Base-by-base conservation (phyloP, 768 basidiomycete species). In the Rhodotorula diobovata region DNA sequence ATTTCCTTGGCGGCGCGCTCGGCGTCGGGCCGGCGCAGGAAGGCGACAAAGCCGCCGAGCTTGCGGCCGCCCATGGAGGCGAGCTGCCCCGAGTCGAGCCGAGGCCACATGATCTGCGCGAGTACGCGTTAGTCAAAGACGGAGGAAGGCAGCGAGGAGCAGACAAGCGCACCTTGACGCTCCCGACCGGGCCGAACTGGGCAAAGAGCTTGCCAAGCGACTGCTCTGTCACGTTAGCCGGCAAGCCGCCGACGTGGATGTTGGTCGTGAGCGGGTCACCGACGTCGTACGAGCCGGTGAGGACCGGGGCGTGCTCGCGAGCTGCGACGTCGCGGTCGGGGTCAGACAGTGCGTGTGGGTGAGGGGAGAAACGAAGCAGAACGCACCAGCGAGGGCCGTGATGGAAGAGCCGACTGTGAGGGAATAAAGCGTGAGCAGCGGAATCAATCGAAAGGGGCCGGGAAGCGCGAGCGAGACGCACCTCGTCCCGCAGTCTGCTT, bases 81-180 rank as follows among this genome's bases (percentile, higher is more conserved):
- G 55, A 61, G 45, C n/a, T 63, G 61, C 16, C 57, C 57, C 30
- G 59, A 32, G n/a, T 74, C 86, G 9, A 79, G 76, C 51, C 95
- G 87, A n/a, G 94, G 95, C 93, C 93, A 98, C 94, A 98, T 97
- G 74, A 98, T 88, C 83, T 95, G 93, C 66, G 30, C 18, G n/a
- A n/a, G 34, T 20, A 54, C 37, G 39, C 66, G 48, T 12, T 2
- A n/a, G 25, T 1, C 16, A 10, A 2, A 34, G 64, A 15, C 53
- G 4, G 30, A 14, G 25, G 34, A 25, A 28, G 56, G 25, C 7
- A 37, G 14, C 8, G 25, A 0, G 46, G 23, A 61, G 20, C 18
- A 25, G 41, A 2, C n/a, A 23, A 35, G 23, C 64, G 50, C 30
- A 76, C 72, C 68, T 83, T 83, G 67, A 83, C 80, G 25, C 80